Evolutionary conservation across 306 rosid species (phyloP), one percentile per base, ranked within the genome.

Genomic region (Corylus avellana): DNA sequence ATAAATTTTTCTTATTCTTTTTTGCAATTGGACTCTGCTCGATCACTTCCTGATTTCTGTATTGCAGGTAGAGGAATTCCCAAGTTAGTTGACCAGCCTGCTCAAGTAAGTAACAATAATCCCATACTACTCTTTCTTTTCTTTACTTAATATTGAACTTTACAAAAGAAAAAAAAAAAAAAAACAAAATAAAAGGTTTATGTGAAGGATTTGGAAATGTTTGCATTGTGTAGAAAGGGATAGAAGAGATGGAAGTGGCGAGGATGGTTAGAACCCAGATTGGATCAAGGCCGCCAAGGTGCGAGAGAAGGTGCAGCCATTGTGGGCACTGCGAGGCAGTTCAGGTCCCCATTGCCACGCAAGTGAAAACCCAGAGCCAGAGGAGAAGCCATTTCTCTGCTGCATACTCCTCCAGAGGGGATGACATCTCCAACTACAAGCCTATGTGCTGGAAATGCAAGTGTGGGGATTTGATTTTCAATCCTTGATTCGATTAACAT

Each of bases 371-470:
- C 22, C 22, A 22, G 22, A 22, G 22, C 35, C 86, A 73, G 53
- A 71, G 32, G n/a, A 66, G 56, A 76, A 85, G 78, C 72, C 83
- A 77, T 25, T 74, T 73, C 79, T 44, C 83, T 29, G 73, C 56
- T 29, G 81, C 84, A 16, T 66, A 73, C 22, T 22, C 22, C 64
- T 87, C 88, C 12, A 89, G 94, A 88, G 84, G 87, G 4, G 94
- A 88, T 46, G 87, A 77, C 12, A 82, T 86, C 81, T 86, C 97
- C 42, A 92, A 92, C 78, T 94, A 94, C 83, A 94, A 91, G 75
- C 98, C 97, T 59, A 86, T 94, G 49, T 88, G 97, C 81, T 92
- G 97, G 93, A 92, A 89, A 74, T 94, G 98, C 90, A 94, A 89
- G 72, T 92, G 98, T 75, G 94, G 97, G 50, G 79, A 93, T 78